These are phyloP conservation scores for Glycine soja DNA, from an alignment of 306 rosid genomes.

Conservation along the genomic window DNA sequence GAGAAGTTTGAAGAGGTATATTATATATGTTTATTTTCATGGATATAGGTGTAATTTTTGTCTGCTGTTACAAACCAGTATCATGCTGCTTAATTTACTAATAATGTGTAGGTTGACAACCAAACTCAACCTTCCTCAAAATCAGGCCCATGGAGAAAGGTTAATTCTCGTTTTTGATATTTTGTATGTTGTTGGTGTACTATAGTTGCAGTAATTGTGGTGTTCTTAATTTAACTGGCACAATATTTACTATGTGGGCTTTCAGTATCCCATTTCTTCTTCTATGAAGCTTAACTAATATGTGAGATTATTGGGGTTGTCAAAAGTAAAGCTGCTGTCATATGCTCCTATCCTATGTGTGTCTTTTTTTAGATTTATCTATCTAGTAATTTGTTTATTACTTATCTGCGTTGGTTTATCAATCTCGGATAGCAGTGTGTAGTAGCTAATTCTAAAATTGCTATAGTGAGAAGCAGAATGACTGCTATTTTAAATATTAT, in stretches of 20 bases:
- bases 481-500: background rate
- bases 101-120: constrained; percentile 67
- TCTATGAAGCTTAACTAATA: constrained; percentile 36
- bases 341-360: background rate
- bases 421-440: background rate
- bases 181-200: constrained; percentile 24
- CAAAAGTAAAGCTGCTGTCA: background rate
- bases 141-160: constrained; percentile 99
- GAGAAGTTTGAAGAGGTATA: constrained; percentile 98
- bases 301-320: constrained; percentile 20
- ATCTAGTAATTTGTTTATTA: background rate
- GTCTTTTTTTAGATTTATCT: constrained; percentile 14
- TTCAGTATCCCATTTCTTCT: constrained; percentile 21
- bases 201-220: constrained; percentile 22
- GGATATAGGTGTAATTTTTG: constrained; percentile 32
- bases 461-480: background rate
- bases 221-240: constrained; percentile 9
- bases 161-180: constrained; percentile 51
- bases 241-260: constrained; percentile 34
- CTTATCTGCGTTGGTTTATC: constrained; percentile 20
- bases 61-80: constrained; percentile 43
- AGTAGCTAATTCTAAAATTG: background rate
- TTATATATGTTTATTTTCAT: constrained; percentile 23
- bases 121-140: constrained; percentile 80
- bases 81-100: constrained; percentile 40